These are phyloP conservation scores for Russula olivacea DNA, from an alignment of 768 basidiomycete genomes.

Conservation along the genomic window DNA sequence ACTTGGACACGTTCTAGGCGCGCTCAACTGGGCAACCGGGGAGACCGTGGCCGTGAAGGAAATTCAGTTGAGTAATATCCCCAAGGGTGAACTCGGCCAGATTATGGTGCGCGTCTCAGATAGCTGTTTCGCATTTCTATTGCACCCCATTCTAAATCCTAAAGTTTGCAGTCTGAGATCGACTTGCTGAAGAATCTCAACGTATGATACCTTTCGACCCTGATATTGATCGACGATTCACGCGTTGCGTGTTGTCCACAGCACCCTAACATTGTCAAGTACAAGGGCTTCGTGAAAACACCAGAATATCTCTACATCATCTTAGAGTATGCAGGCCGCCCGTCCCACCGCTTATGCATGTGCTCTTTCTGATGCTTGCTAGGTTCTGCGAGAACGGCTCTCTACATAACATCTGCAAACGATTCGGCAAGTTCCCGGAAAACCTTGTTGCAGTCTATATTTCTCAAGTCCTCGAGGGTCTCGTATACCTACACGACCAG, in stretches of 20 bases:
- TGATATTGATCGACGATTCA: not conserved
- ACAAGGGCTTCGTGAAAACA: slow-evolving; percentile 96
- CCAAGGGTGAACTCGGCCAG: slow-evolving; percentile 87
- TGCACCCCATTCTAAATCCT: not conserved
- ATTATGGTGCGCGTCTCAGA: slow-evolving; percentile 76
- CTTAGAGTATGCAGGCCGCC: slow-evolving; percentile 60
- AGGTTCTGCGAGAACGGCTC: slow-evolving; percentile 99
- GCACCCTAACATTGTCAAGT: slow-evolving; percentile 98
- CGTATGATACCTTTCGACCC: slow-evolving; percentile 38
- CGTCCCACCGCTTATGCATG: not conserved
- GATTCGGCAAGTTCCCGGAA: slow-evolving; percentile 98
- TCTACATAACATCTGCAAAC: slow-evolving; percentile 89
- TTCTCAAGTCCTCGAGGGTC: slow-evolving; percentile 90
- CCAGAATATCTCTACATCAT: slow-evolving; percentile 94
- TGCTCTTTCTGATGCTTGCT: not conserved
- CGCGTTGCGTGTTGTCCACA: slow-evolving; percentile 30
- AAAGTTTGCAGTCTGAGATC: slow-evolving; percentile 76
- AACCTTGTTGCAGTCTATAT: slow-evolving; percentile 95
- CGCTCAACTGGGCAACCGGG: slow-evolving; percentile 91
- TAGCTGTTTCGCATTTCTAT: not conserved
- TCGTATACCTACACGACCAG: slow-evolving; percentile 97
- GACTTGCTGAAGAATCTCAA: slow-evolving; percentile 96
- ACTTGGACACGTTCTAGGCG: slow-evolving; percentile 44
- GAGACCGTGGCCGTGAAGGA: slow-evolving; percentile 99
- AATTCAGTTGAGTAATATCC: slow-evolving; percentile 90